Evolutionary conservation across 2,329 filamentous ascomycete genomes (phyloP).

Genomic region (Alternaria brassicicola): DNA sequence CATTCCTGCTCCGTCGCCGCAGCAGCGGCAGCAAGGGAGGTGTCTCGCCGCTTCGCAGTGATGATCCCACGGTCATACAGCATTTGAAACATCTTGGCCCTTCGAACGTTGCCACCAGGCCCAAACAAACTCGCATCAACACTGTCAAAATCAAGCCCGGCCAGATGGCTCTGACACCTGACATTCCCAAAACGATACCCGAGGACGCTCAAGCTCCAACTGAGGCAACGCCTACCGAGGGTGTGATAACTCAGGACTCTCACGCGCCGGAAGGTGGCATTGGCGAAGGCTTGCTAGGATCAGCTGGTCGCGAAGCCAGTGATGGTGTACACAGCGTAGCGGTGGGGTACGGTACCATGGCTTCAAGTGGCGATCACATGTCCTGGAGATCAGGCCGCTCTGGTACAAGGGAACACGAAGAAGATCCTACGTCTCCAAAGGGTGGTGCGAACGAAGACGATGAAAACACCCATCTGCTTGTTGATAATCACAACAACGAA

Average conservation of each 20-base stretch:
- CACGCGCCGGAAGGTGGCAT: constrained; percentile 58
- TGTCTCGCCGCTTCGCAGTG: constrained; percentile 53
- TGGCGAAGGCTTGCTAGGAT: constrained; percentile 60
- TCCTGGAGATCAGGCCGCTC: constrained; percentile 37
- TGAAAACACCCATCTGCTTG: constrained; percentile 22
- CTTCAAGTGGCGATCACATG: constrained; percentile 33
- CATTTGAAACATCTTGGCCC: constrained; percentile 69
- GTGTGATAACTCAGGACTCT: constrained; percentile 22
- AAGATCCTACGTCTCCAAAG: constrained; percentile 35
- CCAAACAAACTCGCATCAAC: constrained; percentile 65
- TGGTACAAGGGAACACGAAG: constrained; percentile 19
- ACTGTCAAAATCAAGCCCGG: constrained; percentile 71
- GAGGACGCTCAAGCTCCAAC: constrained; percentile 46
- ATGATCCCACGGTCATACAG: constrained; percentile 62
- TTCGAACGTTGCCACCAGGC: constrained; percentile 66
- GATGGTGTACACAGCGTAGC: constrained; percentile 68
- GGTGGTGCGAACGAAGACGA: constrained; percentile 19
- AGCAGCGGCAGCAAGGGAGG: constrained; percentile 50
- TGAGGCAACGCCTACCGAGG: constrained; percentile 11
- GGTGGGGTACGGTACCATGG: constrained; percentile 54
- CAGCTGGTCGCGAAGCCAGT: constrained; percentile 64
- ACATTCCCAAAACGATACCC: constrained; percentile 52
- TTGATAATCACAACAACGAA: constrained; percentile 21
- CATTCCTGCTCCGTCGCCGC: constrained; percentile 54
- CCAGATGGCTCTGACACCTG: constrained; percentile 64